These are phyloP conservation scores for Crataegus laevigata DNA, from an alignment of 306 rosid species.

Conservation along the genomic window DNA sequence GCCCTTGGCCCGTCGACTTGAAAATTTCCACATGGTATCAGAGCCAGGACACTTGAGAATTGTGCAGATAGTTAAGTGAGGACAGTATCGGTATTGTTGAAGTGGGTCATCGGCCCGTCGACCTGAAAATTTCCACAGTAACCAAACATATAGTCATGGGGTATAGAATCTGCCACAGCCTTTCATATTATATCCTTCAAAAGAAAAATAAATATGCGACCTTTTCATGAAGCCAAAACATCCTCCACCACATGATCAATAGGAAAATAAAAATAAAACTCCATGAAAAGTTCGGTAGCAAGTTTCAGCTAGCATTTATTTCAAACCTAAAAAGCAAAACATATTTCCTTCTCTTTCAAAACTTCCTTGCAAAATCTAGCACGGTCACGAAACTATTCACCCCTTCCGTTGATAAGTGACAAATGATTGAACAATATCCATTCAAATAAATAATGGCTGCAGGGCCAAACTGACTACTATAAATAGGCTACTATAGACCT, in stretches of 20 bases:
- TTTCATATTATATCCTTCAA: not conserved
- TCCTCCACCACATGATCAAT: not conserved
- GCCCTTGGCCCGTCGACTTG: too few species aligned
- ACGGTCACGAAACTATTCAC: constrained; percentile 32
- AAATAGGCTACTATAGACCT: constrained; percentile 30
- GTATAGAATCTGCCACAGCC: not conserved
- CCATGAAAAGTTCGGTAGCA: not conserved
- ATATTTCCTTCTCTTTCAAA: constrained; percentile 25
- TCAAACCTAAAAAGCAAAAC: constrained; percentile 25
- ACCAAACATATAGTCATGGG: not conserved
- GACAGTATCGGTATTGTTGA: too few species aligned
- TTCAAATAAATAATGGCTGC: constrained; percentile 14
- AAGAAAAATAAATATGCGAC: not conserved
- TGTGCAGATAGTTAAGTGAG: too few species aligned
- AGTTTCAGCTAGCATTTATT: constrained; percentile 8
- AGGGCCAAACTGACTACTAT: constrained; percentile 20
- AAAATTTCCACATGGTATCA: too few species aligned
- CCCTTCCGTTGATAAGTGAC: constrained; percentile 38
- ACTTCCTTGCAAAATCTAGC: constrained; percentile 38
- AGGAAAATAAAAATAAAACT: not conserved
- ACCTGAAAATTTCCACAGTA: too few species aligned
- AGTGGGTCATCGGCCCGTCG: too few species aligned
- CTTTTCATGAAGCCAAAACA: constrained; percentile 1
- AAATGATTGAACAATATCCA: constrained; percentile 38
- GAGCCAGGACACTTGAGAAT: too few species aligned